These are phyloP conservation scores for Colletotrichum higginsianum DNA, from an alignment of 2,329 filamentous ascomycete species.

Conservation along the genomic window DNA sequence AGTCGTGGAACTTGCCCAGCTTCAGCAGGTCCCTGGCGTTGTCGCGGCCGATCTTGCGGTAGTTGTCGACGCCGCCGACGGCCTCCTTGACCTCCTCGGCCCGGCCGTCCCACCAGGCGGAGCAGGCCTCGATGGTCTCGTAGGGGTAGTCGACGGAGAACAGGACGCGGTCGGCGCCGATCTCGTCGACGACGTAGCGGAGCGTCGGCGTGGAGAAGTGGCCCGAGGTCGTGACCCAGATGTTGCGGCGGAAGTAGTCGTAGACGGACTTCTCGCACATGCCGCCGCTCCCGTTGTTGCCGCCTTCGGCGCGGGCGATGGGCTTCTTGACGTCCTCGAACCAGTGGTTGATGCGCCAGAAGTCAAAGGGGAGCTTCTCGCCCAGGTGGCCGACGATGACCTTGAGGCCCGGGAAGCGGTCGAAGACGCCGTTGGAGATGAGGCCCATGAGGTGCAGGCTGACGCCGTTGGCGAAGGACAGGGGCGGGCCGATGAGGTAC, in stretches of 20 bases:
- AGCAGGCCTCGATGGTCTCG: conserved; percentile 61
- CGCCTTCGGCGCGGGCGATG: too few relatives aligned
- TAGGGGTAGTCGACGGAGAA: conserved; percentile 70
- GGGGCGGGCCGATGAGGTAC: conserved; percentile 72
- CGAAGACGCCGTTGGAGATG: conserved; percentile 66
- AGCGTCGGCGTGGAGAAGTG: conserved; percentile 69
- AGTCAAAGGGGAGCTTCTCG: too few relatives aligned
- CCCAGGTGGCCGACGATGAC: too few relatives aligned
- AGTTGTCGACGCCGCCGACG: conserved; percentile 47
- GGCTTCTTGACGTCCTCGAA: too few relatives aligned
- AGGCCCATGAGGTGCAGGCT: conserved; percentile 69
- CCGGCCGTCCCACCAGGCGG: conserved; percentile 58
- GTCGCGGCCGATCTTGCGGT: conserved; percentile 58
- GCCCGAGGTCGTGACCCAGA: conserved; percentile 71
- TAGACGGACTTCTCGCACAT: conserved; percentile 49
- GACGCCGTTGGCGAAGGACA: conserved; percentile 72
- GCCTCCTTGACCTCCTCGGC: conserved; percentile 44
- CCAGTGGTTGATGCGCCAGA: too few relatives aligned
- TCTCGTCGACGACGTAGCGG: conserved; percentile 63
- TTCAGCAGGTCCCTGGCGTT: conserved; percentile 54
- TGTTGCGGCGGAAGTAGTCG: conserved; percentile 68
- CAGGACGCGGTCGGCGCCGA: conserved; percentile 65
- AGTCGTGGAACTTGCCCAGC: too few relatives aligned
- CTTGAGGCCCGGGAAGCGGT: conserved; percentile 55
- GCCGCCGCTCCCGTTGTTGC: too few relatives aligned